Evolutionary conservation across 2,329 filamentous ascomycete species (phyloP), one percentile per base, ranked within the genome.

Genomic region (Venturiaceae sp.): DNA sequence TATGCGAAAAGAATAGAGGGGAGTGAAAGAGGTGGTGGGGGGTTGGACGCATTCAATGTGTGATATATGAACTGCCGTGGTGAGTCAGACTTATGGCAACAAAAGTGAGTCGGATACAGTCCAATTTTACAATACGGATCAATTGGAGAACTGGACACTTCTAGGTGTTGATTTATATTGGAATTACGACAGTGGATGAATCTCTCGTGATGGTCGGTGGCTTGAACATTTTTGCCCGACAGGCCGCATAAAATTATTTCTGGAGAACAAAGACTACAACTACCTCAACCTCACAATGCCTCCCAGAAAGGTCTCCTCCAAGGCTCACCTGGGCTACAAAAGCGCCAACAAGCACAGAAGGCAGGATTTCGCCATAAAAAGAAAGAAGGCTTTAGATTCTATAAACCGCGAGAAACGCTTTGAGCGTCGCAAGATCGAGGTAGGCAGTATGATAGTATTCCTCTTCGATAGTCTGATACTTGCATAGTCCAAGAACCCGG

Each of bases 331-430:
- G 41, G 77, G 79, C 3, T 77, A 80, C 68, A 82, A 81, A 63
- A 77, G 84, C 1, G 80, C 79, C 61, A 95, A 95, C 75, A 96
- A 96, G 72, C 74, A 89, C 23, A 86, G 85, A 68, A 82, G 94
- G 62, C 83, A 94, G 70, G 80, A 86, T 65, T 81, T 92, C 61
- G 87, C 91, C 68, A 79, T 96, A 61, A 84, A 88, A 65, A 82
- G 87, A 68, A 97, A 96, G 75, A 87, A 87, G 69, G 78, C 81
- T 47, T 83, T 83, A 63, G 88, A 90, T 69, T 86, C 85, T 68
- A 77, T 84, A 52, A 88, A 87, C 66, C 85, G 89, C 66, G 88
- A 91, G 66, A 81, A 85, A 66, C 84, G 92, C 62, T 87, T 91
- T 69, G 82, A 83, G 53, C 81, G 90, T 21, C 7, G 37, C 61